Percentiles rank a stretch among this genome's conserved stretches.
These are phyloP conservation scores for Corniculantispora saksenae DNA, from an alignment of 2,329 filamentous ascomycete species.

Conservation along the genomic window DNA sequence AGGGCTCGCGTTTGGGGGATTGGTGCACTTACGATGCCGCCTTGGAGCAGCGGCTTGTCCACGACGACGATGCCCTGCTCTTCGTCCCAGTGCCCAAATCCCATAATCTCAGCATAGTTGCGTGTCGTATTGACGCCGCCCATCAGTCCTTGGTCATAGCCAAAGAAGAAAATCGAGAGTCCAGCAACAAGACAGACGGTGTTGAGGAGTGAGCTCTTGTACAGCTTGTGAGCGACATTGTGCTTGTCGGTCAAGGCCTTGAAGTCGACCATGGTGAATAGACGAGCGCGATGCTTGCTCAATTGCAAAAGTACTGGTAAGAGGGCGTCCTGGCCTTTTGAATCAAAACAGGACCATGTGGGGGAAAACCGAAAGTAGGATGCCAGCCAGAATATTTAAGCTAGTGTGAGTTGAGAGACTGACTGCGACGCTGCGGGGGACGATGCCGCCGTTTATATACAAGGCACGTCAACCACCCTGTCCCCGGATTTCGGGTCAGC, in stretches of 20 bases:
- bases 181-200: conserved; percentile 64
- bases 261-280: conserved; percentile 12
- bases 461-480: background rate
- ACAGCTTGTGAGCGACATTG: conserved; percentile 50
- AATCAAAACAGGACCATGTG: conserved; percentile 9
- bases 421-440: background rate
- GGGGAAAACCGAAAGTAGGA: background rate
- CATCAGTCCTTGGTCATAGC: conserved; percentile 59
- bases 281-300: background rate
- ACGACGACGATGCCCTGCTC: conserved; percentile 54
- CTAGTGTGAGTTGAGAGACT: background rate
- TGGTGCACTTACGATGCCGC: conserved; percentile 28
- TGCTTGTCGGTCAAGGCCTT: conserved; percentile 16
- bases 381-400: background rate
- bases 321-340: background rate
- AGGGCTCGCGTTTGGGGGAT: background rate
- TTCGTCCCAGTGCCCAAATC: conserved; percentile 59
- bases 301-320: background rate
- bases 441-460: conserved; percentile 7
- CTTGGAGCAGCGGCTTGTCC: conserved; percentile 46
- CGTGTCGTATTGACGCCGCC: conserved; percentile 66
- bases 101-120: conserved; percentile 66
- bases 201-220: conserved; percentile 58
- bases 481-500: background rate
- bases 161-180: conserved; percentile 70